Evolutionary conservation across 2,329 filamentous ascomycete genomes (phyloP), one percentile per base, ranked within the genome.

Genomic region (Rhynchosporium secalis): DNA sequence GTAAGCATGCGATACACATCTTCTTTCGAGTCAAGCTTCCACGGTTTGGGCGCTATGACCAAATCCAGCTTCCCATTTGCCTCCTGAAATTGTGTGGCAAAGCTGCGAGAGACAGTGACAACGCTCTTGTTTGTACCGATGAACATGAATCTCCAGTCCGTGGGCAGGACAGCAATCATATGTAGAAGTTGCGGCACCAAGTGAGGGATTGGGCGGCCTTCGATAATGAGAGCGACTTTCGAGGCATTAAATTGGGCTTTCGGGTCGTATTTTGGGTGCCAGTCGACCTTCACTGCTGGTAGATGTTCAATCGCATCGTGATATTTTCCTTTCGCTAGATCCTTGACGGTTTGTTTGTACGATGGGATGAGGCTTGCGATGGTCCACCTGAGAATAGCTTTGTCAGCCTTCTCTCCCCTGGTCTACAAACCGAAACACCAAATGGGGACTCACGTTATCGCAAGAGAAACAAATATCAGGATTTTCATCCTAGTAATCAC

Each of bases 111-210:
- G 9, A 85, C 73, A 64, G 75, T 76, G 48, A 76, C 72, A 29
- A 81, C 76, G 58, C 80, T 83, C 66, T 78, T 73, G 40, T 78
- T 75, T 38, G 81, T 79, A 57, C 81, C 81, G 65, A 83, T 76
- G 69, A 83, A 82, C 64, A 81, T 70, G 70, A 83, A 82, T 49
- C 78, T 78, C 82, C 82, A 84, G 69, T 84, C 81, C 6, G 80
- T 78, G 3, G 82, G 82, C 2, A 84, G 78, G 26, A 84, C 80
- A 2, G 79, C 75, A 63, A 83, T 83, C 74, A 84, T 83, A 71
- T 85, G 82, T 31, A 84, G 76, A 71, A 84, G 74, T 58, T 83
- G 75, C 1, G 83, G 82, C 2, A 81, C 81, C 48, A 85, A 77
- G 65, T 79, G 74, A 3, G 81, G 76, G 40, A 77, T 75, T 2